phyloP scores from a whole-genome alignment of 192 early-diverging fungal genomes.

The Powellomyces hirtus region DNA sequence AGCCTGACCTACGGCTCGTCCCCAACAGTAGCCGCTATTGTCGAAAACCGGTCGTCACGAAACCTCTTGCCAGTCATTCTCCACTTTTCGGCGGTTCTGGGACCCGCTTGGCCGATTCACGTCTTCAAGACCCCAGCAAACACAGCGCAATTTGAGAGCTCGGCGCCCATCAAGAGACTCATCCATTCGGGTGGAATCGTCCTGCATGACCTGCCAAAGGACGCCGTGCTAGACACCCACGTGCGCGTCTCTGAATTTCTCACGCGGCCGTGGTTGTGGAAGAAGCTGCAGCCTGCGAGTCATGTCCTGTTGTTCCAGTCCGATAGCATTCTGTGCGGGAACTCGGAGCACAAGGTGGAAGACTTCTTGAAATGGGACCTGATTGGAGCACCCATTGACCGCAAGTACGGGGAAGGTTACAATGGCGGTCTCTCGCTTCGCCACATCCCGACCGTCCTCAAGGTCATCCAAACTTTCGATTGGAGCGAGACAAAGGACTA shows the following conservation, averaged over 20 bases:
- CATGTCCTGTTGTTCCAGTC: slow-evolving; percentile 19
- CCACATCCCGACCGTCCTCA: not conserved
- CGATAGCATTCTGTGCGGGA: slow-evolving; percentile 11
- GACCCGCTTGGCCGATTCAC: slow-evolving; percentile 14
- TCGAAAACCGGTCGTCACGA: not conserved
- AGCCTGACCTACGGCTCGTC: no score
- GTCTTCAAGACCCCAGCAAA: slow-evolving; percentile 6
- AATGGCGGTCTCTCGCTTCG: slow-evolving; percentile 1
- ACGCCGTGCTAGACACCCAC: not conserved
- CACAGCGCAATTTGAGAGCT: not conserved
- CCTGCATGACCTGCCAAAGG: not conserved
- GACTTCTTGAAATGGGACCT: not conserved
- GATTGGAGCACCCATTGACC: not conserved
- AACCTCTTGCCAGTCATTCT: slow-evolving; percentile 16
- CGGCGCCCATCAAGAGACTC: not conserved
- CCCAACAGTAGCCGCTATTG: slow-evolving; percentile 2
- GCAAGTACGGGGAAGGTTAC: not conserved
- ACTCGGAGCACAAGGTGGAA: not conserved
- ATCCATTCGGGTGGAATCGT: not conserved
- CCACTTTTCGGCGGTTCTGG: slow-evolving; percentile 3
- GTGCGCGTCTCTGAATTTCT: slow-evolving; percentile 4
- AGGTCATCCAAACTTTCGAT: not conserved
- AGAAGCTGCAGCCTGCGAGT: slow-evolving; percentile 11
- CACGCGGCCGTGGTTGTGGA: slow-evolving; percentile 8
- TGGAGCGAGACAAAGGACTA: not conserved